Conservation (phyloP, 305 asterid species). For the Fraxinus dipetala region DNA sequence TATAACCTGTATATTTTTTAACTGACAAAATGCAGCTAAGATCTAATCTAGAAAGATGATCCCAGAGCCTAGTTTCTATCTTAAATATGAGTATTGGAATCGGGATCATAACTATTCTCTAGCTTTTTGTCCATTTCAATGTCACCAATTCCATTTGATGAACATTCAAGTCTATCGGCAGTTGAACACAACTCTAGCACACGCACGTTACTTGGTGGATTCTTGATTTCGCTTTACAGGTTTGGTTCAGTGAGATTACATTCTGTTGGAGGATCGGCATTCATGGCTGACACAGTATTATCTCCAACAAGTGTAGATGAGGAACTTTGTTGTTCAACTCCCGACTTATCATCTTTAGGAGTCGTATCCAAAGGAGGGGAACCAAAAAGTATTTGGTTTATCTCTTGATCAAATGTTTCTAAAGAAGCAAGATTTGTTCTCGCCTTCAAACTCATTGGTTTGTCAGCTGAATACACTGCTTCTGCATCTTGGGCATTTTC, state of each 20-base stretch:
- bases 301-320: constrained; percentile 16
- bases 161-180: background rate
- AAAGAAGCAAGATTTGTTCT: constrained; percentile 42
- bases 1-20: background rate
- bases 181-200: background rate
- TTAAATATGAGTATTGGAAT: background rate
- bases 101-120: background rate
- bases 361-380: background rate
- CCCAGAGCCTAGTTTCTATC: background rate
- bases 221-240: background rate
- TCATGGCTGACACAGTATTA: constrained; percentile 10
- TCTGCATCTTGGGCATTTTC: constrained; percentile 46
- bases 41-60: background rate
- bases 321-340: constrained; percentile 22
- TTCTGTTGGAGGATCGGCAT: constrained; percentile 14
- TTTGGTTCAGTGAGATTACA: constrained; percentile 3
- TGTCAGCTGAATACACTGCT: constrained; percentile 31
- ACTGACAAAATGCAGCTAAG: background rate
- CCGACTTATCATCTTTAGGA: constrained; percentile 16
- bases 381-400: constrained; percentile 48
- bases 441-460: constrained; percentile 39
- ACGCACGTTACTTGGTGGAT: background rate
- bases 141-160: constrained; percentile 23
- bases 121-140: constrained; percentile 12
- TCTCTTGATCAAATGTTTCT: constrained; percentile 40